Conservation (phyloP, 805 yeast genomes). For the Candida montana region DNA sequence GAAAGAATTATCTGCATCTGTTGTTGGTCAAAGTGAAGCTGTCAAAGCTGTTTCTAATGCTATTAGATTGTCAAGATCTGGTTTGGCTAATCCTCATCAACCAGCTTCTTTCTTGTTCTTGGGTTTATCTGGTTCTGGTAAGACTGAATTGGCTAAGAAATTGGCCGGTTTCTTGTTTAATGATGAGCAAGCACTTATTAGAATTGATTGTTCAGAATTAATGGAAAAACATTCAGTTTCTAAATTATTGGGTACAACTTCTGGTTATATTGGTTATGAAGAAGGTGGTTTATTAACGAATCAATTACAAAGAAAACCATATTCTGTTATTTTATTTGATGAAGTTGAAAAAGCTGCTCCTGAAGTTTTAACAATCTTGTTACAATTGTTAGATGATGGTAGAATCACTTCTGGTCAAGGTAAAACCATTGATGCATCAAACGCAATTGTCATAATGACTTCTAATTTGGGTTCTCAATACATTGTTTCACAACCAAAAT, state of each 20-base stretch:
- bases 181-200: conserved; percentile 93
- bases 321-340: conserved; percentile 93
- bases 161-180: conserved; percentile 94
- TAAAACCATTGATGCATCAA: conserved; percentile 87
- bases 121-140: conserved; percentile 97
- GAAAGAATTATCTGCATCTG: conserved; percentile 69
- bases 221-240: conserved; percentile 95
- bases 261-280: conserved; percentile 95
- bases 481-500: conserved; percentile 59
- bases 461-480: conserved; percentile 95
- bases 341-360: conserved; percentile 99
- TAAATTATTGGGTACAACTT: conserved; percentile 93
- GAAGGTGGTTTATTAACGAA: conserved; percentile 97
- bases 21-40: conserved; percentile 95
- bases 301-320: conserved; percentile 85
- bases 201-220: conserved; percentile 96
- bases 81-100: conserved; percentile 92
- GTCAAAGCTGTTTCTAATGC: conserved; percentile 96
- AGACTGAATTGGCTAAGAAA: conserved; percentile 96
- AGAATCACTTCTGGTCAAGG: conserved; percentile 93
- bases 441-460: conserved; percentile 91
- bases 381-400: conserved; percentile 95
- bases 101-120: conserved; percentile 94
- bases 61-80: conserved; percentile 87
- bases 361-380: conserved; percentile 85